These are phyloP conservation scores for Diplocarpon rosae DNA, from an alignment of 2,329 filamentous ascomycete genomes.

Conservation along the genomic window DNA sequence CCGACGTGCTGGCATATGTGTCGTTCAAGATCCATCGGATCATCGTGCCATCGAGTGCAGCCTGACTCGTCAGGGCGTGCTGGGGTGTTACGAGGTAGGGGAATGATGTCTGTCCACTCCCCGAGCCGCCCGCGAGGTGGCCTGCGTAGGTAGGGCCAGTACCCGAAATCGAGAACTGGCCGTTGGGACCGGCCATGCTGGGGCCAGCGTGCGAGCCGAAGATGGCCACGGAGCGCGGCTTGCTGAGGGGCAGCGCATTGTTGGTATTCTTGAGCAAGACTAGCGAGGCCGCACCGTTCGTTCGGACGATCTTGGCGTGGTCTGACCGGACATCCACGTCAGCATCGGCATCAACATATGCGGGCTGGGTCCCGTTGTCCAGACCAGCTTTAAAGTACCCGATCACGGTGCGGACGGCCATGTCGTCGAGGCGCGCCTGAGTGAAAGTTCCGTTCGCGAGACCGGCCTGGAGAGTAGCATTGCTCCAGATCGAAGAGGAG, in stretches of 20 bases:
- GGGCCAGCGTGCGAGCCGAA: conserved; percentile 47
- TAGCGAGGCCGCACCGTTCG: conserved; percentile 38
- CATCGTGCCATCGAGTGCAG: conserved; percentile 43
- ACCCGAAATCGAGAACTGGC: background rate
- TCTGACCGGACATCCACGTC: conserved; percentile 41
- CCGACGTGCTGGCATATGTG: too few relatives aligned
- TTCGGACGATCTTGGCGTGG: conserved; percentile 42
- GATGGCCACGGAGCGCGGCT: conserved; percentile 40
- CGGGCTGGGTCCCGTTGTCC: conserved; percentile 30
- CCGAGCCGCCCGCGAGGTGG: conserved; percentile 20
- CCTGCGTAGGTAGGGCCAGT: background rate
- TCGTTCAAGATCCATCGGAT: conserved; percentile 48
- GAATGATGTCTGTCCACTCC: conserved; percentile 37
- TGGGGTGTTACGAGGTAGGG: conserved; percentile 41
- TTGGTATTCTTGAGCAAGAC: conserved; percentile 51
- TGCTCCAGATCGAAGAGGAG: conserved; percentile 14
- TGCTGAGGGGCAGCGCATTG: conserved; percentile 37
- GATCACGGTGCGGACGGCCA: conserved; percentile 51
- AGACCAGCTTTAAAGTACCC: conserved; percentile 42
- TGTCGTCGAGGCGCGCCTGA: conserved; percentile 42
- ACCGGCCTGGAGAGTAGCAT: conserved; percentile 19
- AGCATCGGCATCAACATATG: conserved; percentile 39
- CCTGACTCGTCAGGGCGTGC: conserved; percentile 41
- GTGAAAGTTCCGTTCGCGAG: conserved; percentile 37
- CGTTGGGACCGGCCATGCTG: background rate